A percentile compares a stretch with the other conserved stretches of the same genome.
Conservation (phyloP, 78 protist genomes). For the Pigoraptor vietnamica region DNA sequence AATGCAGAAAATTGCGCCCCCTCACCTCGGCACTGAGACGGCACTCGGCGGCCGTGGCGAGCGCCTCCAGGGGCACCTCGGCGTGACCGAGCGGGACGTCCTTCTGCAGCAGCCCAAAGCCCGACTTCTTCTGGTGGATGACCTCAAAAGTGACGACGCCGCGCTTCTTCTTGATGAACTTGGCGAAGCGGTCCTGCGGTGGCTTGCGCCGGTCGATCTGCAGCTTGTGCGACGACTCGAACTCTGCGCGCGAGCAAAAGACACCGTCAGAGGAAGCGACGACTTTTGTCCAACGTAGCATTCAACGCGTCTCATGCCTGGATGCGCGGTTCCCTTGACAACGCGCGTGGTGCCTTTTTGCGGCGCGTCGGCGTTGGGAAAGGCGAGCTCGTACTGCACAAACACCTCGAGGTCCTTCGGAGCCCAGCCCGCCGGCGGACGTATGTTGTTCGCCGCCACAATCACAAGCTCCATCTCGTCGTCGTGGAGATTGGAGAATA, state of each 20-base stretch:
- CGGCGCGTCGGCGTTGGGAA: neutral
- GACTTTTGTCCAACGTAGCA: no score
- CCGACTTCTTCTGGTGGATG: neutral
- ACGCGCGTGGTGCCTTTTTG: neutral
- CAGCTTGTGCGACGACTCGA: neutral
- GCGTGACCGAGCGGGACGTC: neutral
- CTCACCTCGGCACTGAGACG: neutral
- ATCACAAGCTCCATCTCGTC: neutral
- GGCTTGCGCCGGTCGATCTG: neutral
- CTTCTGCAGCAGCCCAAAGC: neutral
- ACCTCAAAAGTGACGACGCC: neutral
- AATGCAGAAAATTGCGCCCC: neutral
- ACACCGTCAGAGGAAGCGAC: no score
- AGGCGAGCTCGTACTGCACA: neutral
- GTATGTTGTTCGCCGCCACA: neutral
- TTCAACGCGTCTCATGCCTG: no score
- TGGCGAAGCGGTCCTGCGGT: neutral
- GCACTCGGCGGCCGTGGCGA: neutral
- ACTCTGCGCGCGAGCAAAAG: no score
- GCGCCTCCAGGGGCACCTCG: neutral
- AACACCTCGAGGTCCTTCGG: neutral
- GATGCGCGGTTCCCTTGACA: neutral
- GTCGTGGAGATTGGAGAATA: neutral
- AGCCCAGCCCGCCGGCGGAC: neutral
- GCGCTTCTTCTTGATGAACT: neutral